A percentile compares a stretch with the other conserved stretches of the same genome.
These are phyloP conservation scores for Aspergillus hancockii DNA, from an alignment of 495 filamentous ascomycete species.

Conservation along the genomic window DNA sequence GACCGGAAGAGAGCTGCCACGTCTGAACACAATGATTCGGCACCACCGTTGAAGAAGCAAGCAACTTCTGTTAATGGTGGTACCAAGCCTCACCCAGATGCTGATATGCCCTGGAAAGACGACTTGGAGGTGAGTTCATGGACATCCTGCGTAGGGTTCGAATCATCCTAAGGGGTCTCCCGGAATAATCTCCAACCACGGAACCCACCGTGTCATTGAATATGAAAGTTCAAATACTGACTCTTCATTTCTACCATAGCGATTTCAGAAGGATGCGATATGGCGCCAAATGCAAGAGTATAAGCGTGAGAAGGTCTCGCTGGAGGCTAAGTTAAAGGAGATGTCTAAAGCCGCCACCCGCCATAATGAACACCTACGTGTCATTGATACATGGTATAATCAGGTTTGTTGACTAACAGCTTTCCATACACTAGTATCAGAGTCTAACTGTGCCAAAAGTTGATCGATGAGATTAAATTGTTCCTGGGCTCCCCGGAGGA, in stretches of 20 bases:
- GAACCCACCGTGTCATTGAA: conserved; percentile 1
- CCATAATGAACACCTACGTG: conserved; percentile 89
- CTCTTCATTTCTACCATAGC: conserved; percentile 51
- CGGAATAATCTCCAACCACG: conserved; percentile 7
- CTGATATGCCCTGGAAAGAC: conserved; percentile 79
- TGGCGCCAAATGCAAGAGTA: conserved; percentile 96
- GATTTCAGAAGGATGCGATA: conserved; percentile 97
- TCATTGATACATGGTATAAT: conserved; percentile 87
- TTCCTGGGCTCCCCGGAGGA: conserved; percentile 57
- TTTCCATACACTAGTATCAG: not conserved
- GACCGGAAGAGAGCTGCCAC: conserved; percentile 90
- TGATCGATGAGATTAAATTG: conserved; percentile 83
- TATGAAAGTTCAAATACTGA: conserved; percentile 10
- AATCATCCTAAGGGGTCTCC: conserved; percentile 17
- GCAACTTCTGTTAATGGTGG: conserved; percentile 72
- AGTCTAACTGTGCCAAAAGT: conserved; percentile 47
- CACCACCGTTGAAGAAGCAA: conserved; percentile 84
- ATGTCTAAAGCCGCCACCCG: conserved; percentile 70
- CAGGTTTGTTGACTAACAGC: conserved; percentile 61
- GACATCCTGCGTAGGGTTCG: conserved; percentile 27
- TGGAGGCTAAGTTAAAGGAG: conserved; percentile 76
- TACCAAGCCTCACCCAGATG: conserved; percentile 70
- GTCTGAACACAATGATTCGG: conserved; percentile 71
- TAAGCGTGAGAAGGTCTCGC: conserved; percentile 78
- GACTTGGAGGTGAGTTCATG: conserved; percentile 78